These are phyloP conservation scores for Spizellomyces sp. DNA, from an alignment of 192 early-diverging fungal species.

Conservation along the genomic window DNA sequence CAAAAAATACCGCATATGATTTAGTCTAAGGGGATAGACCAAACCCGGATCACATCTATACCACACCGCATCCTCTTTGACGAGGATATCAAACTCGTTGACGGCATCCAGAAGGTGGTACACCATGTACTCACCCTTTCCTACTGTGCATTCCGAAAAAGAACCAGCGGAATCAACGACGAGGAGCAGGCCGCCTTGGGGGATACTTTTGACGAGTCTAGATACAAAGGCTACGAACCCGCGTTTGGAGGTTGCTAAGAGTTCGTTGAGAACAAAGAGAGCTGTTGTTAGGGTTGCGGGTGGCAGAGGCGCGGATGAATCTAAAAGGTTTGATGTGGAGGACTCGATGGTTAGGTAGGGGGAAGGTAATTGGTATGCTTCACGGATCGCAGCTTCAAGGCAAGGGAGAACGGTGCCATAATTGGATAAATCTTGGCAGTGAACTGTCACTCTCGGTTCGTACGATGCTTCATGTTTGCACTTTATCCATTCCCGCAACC, in stretches of 20 bases:
- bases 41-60: constrained; percentile 60
- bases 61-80: constrained; percentile 71
- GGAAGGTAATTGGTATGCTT: not conserved
- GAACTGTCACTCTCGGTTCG: constrained; percentile 16
- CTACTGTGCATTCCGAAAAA: constrained; percentile 83
- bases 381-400: constrained; percentile 19
- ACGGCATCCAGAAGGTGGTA: constrained; percentile 86
- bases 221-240: constrained; percentile 78
- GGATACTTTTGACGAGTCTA: constrained; percentile 64
- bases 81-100: constrained; percentile 63
- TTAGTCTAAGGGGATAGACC: constrained; percentile 75
- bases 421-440: constrained; percentile 42
- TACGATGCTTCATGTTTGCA: not conserved
- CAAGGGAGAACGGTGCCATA: constrained; percentile 29
- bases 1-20: constrained; percentile 93
- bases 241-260: constrained; percentile 75
- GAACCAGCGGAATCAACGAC: constrained; percentile 92
- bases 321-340: constrained; percentile 30
- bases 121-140: constrained; percentile 75
- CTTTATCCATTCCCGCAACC: constrained; percentile 5
- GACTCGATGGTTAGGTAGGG: not conserved
- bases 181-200: constrained; percentile 68
- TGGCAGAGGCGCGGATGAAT: constrained; percentile 3
- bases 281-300: constrained; percentile 76
- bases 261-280: constrained; percentile 92